Evolutionary conservation across 2,329 filamentous ascomycete genomes (phyloP).

Genomic region (Calonectria henricotiae): DNA sequence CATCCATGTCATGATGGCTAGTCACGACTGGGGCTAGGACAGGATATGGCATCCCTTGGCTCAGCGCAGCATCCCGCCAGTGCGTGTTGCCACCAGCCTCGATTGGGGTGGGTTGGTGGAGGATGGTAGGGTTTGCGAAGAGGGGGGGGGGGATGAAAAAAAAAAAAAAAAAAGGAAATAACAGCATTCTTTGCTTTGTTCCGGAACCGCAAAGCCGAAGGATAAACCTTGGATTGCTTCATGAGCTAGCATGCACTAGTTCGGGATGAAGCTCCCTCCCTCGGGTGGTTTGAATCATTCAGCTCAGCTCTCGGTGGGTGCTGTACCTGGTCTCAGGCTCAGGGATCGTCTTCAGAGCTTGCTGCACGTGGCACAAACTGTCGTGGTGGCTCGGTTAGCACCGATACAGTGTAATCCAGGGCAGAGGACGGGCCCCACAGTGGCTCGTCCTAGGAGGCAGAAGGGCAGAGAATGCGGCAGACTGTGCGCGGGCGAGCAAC

Average conservation of each 20-base stretch:
- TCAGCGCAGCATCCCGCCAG: slow-evolving; percentile 18
- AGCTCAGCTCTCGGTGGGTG: neutral
- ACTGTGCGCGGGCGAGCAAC: slow-evolving; percentile 22
- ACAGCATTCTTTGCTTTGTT: slow-evolving; percentile 10
- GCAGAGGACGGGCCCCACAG: slow-evolving; percentile 18
- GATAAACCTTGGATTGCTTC: slow-evolving; percentile 8
- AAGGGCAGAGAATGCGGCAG: slow-evolving; percentile 8
- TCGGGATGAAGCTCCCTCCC: slow-evolving; percentile 13
- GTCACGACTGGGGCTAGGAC: slow-evolving; percentile 18
- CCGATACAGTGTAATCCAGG: slow-evolving; percentile 29
- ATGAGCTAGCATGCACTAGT: slow-evolving; percentile 6
- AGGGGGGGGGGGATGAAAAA: neutral
- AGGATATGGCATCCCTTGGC: slow-evolving; percentile 10
- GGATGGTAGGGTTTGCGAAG: slow-evolving; percentile 18
- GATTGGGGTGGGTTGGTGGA: neutral
- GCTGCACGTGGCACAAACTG: slow-evolving; percentile 36
- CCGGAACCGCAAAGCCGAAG: slow-evolving; percentile 8
- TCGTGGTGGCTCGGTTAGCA: slow-evolving; percentile 27
- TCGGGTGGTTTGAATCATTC: slow-evolving; percentile 3
- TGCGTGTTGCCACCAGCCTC: neutral
- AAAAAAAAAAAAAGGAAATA: neutral
- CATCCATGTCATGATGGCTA: slow-evolving; percentile 25
- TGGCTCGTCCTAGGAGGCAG: neutral
- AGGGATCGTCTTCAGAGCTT: slow-evolving; percentile 27
- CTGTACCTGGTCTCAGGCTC: slow-evolving; percentile 35